These are phyloP conservation scores for Corymbia maculata DNA, from an alignment of 345 rosid species.

Conservation along the genomic window DNA sequence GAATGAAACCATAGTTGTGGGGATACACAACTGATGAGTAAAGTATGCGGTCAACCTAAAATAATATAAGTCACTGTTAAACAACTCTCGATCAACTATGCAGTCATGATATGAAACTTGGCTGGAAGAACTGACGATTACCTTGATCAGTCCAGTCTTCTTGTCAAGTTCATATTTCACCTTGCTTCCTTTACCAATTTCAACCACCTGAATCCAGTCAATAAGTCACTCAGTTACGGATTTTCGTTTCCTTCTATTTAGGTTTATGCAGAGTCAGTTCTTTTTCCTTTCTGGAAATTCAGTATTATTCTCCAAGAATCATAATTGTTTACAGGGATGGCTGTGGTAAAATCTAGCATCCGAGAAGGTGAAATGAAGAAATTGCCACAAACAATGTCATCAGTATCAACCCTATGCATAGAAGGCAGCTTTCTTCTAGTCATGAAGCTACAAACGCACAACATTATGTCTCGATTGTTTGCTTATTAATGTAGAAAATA, in stretches of 20 bases:
- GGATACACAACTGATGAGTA: constrained; percentile 77
- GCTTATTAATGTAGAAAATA: too few relatives aligned
- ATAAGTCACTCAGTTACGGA: not conserved
- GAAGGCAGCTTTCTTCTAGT: too few relatives aligned
- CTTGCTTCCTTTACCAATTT: constrained; percentile 92
- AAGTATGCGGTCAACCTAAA: constrained; percentile 34
- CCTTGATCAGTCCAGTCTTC: constrained; percentile 94
- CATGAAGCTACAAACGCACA: too few relatives aligned
- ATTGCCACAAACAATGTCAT: not conserved
- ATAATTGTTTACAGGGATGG: not conserved
- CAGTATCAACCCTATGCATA: too few relatives aligned
- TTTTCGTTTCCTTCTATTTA: not conserved
- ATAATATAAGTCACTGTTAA: not conserved
- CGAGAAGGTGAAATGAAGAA: not conserved
- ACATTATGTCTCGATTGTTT: too few relatives aligned
- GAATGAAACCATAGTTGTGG: constrained; percentile 67
- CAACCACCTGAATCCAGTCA: constrained; percentile 56
- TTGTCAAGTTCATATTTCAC: constrained; percentile 99
- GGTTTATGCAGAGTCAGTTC: not conserved
- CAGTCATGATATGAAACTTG: not conserved
- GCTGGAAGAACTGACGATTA: constrained; percentile 4
- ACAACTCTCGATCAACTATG: not conserved
- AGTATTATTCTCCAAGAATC: not conserved
- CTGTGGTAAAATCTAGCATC: not conserved
- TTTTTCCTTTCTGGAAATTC: not conserved